Percentiles rank a stretch among this genome's conserved stretches.
Evolutionary conservation across 1,284 basidiomycete genomes (phyloP).

Genomic region (Trametes sp.): DNA sequence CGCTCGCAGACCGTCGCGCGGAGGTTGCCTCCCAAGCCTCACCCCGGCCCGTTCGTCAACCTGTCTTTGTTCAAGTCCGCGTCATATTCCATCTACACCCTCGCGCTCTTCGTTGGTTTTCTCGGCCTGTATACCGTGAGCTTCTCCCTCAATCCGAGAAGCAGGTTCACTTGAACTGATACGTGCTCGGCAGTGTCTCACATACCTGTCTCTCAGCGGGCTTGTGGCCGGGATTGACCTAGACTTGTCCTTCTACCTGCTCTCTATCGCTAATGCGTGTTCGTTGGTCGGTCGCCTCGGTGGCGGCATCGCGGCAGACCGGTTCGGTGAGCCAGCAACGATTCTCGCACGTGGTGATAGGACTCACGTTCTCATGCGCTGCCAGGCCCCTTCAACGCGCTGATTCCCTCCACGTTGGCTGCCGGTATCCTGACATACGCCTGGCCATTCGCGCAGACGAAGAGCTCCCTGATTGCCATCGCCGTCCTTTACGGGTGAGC

Average conservation of each 20-base stretch:
- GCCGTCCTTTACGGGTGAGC: constrained; percentile 60
- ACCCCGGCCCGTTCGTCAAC: constrained; percentile 59
- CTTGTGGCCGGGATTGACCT: constrained; percentile 45
- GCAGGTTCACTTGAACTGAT: no score
- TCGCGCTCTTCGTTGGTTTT: constrained; percentile 54
- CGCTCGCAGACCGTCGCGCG: constrained; percentile 55
- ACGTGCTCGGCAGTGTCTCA: constrained; percentile 55
- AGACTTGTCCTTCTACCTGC: constrained; percentile 52
- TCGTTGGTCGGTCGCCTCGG: constrained; percentile 52
- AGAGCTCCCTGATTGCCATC: constrained; percentile 52
- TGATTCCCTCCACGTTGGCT: constrained; percentile 57
- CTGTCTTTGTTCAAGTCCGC: constrained; percentile 53
- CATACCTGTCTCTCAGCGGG: constrained; percentile 55
- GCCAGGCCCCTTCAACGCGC: constrained; percentile 59
- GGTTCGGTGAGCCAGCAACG: constrained; percentile 40
- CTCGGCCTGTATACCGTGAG: constrained; percentile 64
- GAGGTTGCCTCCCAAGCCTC: constrained; percentile 56
- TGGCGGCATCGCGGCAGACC: constrained; percentile 50
- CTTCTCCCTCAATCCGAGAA: no score
- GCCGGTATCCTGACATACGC: constrained; percentile 60
- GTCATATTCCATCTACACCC: constrained; percentile 52
- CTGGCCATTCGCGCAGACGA: constrained; percentile 60
- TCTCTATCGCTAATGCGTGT: constrained; percentile 53
- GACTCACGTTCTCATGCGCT: constrained; percentile 1
- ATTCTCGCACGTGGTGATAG: no score